Evolutionary conservation across 495 filamentous ascomycete genomes (phyloP).

Genomic region (Neurospora pannonica): DNA sequence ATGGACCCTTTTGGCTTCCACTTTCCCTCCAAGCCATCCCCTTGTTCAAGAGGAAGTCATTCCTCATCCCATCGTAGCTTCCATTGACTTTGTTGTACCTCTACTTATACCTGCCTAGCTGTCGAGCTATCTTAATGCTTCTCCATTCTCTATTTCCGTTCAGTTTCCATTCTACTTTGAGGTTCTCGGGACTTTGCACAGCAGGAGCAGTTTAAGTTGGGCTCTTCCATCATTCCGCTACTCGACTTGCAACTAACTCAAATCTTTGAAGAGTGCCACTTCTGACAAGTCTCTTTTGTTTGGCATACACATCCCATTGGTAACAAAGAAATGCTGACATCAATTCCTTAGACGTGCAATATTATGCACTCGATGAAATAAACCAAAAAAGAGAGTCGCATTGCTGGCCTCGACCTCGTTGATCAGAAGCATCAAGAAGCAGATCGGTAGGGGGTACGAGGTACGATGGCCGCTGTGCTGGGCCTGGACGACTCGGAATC

Average conservation of each 20-base stretch:
- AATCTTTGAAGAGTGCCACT: not conserved
- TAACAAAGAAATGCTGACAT: not conserved
- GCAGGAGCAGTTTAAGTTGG: not conserved
- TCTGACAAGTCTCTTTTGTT: not conserved
- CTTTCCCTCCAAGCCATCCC: not conserved
- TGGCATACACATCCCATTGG: not conserved
- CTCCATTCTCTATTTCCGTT: not conserved
- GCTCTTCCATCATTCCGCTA: not conserved
- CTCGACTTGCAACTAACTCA: not conserved
- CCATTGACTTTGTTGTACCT: not conserved
- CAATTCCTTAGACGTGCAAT: not conserved
- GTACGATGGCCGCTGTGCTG: not conserved
- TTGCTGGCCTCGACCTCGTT: not conserved
- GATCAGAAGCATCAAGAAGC: not conserved
- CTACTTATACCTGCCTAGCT: not conserved
- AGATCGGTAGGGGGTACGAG: not conserved
- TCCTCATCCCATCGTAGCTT: not conserved
- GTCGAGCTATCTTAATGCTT: too few species aligned
- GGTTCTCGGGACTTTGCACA: not conserved
- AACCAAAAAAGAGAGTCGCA: not conserved
- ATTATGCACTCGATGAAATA: not conserved
- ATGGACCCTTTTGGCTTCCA: not conserved
- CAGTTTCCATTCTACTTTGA: not conserved
- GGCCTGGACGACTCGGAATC: not conserved
- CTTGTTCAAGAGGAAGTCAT: not conserved